Evolutionary conservation across 257 asterid species (phyloP).

Genomic region (Sherardia arvensis): DNA sequence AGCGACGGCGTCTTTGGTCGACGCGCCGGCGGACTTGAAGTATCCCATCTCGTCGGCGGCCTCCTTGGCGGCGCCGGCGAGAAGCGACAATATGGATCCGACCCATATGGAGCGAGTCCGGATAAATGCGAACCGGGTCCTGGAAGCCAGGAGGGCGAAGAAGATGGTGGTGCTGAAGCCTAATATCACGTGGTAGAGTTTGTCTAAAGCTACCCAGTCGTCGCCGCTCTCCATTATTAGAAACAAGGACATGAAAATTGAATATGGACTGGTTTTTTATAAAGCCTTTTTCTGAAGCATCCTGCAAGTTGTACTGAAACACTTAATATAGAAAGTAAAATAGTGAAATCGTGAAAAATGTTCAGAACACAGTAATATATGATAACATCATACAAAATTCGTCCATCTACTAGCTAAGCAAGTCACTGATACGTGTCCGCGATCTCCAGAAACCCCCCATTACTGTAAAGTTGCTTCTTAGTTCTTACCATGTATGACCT

Average conservation of each 20-base stretch:
- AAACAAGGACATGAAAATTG: background rate
- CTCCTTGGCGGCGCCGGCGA: constrained; percentile 74
- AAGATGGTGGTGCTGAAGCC: constrained; percentile 53
- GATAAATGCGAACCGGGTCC: constrained; percentile 42
- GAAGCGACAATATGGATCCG: constrained; percentile 54
- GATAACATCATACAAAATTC: constrained; percentile 14
- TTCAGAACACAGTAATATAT: background rate
- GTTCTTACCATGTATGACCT: constrained; percentile 70
- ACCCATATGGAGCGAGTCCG: constrained; percentile 58
- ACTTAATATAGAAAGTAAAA: no score
- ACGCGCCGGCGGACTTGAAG: constrained; percentile 71
- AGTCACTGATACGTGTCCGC: constrained; percentile 61
- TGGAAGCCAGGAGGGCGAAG: constrained; percentile 35
- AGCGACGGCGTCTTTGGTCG: constrained; percentile 62
- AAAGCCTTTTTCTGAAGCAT: no score
- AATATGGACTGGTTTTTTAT: background rate
- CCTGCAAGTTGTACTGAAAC: no score
- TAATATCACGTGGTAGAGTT: constrained; percentile 57
- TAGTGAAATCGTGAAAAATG: no score
- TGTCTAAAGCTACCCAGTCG: constrained; percentile 69
- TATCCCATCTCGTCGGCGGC: constrained; percentile 71
- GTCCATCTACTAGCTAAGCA: constrained; percentile 76
- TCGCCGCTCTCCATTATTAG: constrained; percentile 64
- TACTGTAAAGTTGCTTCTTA: constrained; percentile 46
- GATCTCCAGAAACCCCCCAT: constrained; percentile 92